These are phyloP conservation scores for Martiniozyma abietophila DNA, from an alignment of 805 yeast species.

Conservation along the genomic window DNA sequence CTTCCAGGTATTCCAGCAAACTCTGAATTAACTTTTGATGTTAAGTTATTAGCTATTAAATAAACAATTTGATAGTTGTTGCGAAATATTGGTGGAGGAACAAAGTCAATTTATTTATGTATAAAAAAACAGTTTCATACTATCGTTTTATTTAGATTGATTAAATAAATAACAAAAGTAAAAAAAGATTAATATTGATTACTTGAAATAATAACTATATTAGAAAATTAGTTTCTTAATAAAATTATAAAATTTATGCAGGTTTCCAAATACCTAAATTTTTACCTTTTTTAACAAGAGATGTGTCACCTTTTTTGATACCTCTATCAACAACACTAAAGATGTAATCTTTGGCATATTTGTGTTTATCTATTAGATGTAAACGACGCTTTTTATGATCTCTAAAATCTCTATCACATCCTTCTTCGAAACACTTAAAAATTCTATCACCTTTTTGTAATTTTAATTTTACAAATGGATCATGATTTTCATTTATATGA, in stretches of 20 bases:
- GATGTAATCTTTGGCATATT: constrained; percentile 32
- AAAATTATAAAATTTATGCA: constrained; percentile 1
- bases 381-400: constrained; percentile 32
- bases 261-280: constrained; percentile 14
- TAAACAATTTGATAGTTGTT: constrained; percentile 31
- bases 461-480: constrained; percentile 33
- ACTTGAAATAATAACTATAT: not conserved
- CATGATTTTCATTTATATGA: constrained; percentile 46
- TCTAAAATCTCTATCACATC: constrained; percentile 33
- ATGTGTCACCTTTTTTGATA: constrained; percentile 13
- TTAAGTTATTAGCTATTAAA: constrained; percentile 84
- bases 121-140: not conserved
- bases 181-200: not conserved
- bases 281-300: constrained; percentile 16
- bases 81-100: too few relatives aligned
- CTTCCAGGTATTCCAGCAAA: constrained; percentile 98
- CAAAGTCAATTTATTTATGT: too few relatives aligned
- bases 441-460: constrained; percentile 31
- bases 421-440: constrained; percentile 34
- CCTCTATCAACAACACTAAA: constrained; percentile 25
- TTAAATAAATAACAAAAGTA: not conserved
- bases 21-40: constrained; percentile 93
- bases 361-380: constrained; percentile 44
- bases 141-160: not conserved
- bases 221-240: not conserved